Evolutionary conservation across 1,284 basidiomycete genomes (phyloP).

Genomic region (Cystobasidium slooffiae): DNA sequence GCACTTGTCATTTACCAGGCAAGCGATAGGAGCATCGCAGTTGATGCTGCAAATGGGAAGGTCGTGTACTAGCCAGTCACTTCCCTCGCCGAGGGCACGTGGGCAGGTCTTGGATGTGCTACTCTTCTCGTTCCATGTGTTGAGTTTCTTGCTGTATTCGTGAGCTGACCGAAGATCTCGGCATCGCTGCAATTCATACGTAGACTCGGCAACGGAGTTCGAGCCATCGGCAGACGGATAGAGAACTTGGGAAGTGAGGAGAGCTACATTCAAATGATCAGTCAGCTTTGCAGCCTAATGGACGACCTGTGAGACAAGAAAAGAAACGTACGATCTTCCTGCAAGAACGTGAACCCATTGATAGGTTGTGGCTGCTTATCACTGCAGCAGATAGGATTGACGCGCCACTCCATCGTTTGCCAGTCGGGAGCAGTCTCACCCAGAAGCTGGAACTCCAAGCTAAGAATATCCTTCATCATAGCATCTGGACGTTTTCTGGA

Average conservation of each 20-base stretch:
- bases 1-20: conserved; percentile 52
- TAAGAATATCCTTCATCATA: conserved; percentile 23
- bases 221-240: conserved; percentile 51
- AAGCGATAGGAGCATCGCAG: conserved; percentile 50
- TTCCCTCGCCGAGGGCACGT: conserved; percentile 38
- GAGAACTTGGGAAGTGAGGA: conserved; percentile 51
- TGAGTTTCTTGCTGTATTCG: conserved; percentile 45
- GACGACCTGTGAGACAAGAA: too few species aligned
- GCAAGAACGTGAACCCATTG: conserved; percentile 46
- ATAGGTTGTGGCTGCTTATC: conserved; percentile 8
- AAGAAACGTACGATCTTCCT: conserved; percentile 54
- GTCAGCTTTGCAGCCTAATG: neutral
- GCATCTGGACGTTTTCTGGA: conserved; percentile 9
- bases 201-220: conserved; percentile 49
- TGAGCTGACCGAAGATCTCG: conserved; percentile 48
- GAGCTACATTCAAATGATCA: conserved; percentile 36
- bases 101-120: conserved; percentile 9
- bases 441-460: conserved; percentile 47
- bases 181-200: conserved; percentile 48
- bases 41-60: conserved; percentile 49
- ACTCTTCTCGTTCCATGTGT: conserved; percentile 34
- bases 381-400: conserved; percentile 52
- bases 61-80: conserved; percentile 48
- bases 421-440: conserved; percentile 39
- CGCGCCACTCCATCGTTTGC: conserved; percentile 48